These are phyloP conservation scores for Eucalyptus sideroxylon DNA, from an alignment of 345 rosid genomes.

Conservation along the genomic window DNA sequence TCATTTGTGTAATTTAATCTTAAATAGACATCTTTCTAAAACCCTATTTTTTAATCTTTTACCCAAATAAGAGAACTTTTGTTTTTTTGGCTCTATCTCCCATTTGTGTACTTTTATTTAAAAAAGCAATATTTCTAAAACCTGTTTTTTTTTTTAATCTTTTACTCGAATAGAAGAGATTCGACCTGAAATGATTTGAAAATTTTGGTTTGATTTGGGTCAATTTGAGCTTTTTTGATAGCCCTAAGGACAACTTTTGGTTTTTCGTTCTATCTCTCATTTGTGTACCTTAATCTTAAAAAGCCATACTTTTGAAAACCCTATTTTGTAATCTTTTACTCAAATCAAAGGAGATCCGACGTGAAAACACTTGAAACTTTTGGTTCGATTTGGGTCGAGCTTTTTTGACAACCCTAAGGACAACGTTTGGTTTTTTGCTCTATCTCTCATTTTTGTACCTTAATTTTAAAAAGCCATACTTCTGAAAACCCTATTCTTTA, in stretches of 20 bases:
- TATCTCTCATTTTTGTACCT: background rate
- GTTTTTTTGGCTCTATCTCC: background rate
- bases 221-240: too few species aligned
- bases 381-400: too few species aligned
- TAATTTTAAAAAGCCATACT: background rate
- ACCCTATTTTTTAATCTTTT: too few species aligned
- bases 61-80: background rate
- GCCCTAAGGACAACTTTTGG: background rate
- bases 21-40: background rate
- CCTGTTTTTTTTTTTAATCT: too few species aligned
- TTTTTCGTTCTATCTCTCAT: background rate
- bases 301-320: background rate
- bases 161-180: too few species aligned
- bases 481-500: background rate
- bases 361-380: too few species aligned
- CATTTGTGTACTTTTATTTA: background rate
- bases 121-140: background rate
- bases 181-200: accelerated
- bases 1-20: background rate
- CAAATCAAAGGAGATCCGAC: accelerated
- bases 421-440: background rate
- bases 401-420: too few species aligned
- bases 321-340: too few species aligned
- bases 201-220: too few species aligned
- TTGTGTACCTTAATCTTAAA: background rate